A percentile compares a stretch with the other conserved stretches of the same genome.
phyloP scores from a whole-genome alignment of 2,329 filamentous ascomycete species.

The Fusarium duplospermum region DNA sequence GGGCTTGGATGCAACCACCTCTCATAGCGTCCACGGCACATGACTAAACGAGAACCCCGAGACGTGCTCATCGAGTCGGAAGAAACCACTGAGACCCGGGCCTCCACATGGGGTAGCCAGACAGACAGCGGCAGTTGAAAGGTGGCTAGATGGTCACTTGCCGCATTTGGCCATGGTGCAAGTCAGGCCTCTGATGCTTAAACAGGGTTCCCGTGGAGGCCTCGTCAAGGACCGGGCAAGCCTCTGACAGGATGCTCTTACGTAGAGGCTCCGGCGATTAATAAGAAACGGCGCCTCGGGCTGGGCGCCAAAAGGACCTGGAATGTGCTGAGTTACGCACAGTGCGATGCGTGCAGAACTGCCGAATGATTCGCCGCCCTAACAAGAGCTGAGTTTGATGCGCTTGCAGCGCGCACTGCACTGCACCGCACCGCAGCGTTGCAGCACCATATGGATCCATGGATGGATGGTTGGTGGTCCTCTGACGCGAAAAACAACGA shows the following conservation, averaged over 20 bases:
- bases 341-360: slow-evolving; percentile 8
- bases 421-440: neutral
- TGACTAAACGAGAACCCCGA: slow-evolving; percentile 15
- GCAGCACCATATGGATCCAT: neutral
- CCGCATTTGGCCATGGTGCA: neutral
- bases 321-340: slow-evolving; percentile 20
- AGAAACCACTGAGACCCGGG: slow-evolving; percentile 16
- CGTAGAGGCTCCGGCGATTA: neutral
- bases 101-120: slow-evolving; percentile 23
- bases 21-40: slow-evolving; percentile 18
- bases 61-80: slow-evolving; percentile 19
- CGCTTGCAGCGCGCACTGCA: neutral
- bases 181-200: neutral
- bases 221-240: slow-evolving; percentile 9
- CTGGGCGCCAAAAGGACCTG: slow-evolving; percentile 14
- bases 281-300: slow-evolving; percentile 18
- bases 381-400: neutral
- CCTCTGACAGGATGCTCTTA: neutral
- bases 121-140: slow-evolving; percentile 32
- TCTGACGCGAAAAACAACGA: slow-evolving; percentile 11
- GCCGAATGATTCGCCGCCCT: slow-evolving; percentile 24
- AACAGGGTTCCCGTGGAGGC: slow-evolving; percentile 2
- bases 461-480: neutral
- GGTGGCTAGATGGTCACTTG: slow-evolving; percentile 6
- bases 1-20: slow-evolving; percentile 21